phyloP scores from a whole-genome alignment of 2,329 filamentous ascomycete species.

The Ramularia collo-cygni region DNA sequence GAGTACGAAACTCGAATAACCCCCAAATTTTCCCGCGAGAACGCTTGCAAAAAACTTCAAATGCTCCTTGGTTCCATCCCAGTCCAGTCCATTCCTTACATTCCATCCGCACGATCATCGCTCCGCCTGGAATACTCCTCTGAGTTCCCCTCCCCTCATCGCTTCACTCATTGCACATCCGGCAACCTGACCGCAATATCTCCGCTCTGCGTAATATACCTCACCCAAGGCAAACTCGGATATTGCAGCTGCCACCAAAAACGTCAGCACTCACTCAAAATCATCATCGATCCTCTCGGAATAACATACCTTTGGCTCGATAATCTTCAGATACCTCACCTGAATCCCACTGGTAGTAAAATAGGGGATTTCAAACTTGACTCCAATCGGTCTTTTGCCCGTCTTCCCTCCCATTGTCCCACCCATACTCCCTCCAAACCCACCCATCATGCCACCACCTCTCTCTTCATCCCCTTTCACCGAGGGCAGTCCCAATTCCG shows the following conservation, averaged over 20 bases:
- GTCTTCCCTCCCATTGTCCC: slow-evolving; percentile 80
- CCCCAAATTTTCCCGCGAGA: too few species aligned
- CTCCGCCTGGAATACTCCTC: too few species aligned
- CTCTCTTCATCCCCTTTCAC: slow-evolving; percentile 86
- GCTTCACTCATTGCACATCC: slow-evolving; percentile 57
- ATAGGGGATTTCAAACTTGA: slow-evolving; percentile 99
- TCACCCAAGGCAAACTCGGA: slow-evolving; percentile 91
- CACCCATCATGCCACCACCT: slow-evolving; percentile 93
- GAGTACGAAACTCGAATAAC: too few species aligned
- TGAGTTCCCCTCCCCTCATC: too few species aligned
- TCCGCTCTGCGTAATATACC: slow-evolving; percentile 96
- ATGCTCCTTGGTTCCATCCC: too few species aligned
- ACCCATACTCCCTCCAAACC: slow-evolving; percentile 94
- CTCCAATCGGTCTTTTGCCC: slow-evolving; percentile 91
- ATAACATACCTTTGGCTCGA: slow-evolving; percentile 81
- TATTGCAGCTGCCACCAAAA: slow-evolving; percentile 95
- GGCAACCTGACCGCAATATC: slow-evolving; percentile 93
- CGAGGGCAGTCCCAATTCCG: slow-evolving; percentile 86
- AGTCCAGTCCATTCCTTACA: too few species aligned
- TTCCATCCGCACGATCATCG: too few species aligned
- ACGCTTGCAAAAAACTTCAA: too few species aligned
- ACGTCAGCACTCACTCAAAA: too few species aligned
- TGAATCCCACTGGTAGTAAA: slow-evolving; percentile 99
- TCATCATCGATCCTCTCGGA: slow-evolving; percentile 6
- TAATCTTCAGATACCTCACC: slow-evolving; percentile 97